These are phyloP conservation scores for Candida yuanshanica DNA, from an alignment of 805 yeast species.

Conservation along the genomic window DNA sequence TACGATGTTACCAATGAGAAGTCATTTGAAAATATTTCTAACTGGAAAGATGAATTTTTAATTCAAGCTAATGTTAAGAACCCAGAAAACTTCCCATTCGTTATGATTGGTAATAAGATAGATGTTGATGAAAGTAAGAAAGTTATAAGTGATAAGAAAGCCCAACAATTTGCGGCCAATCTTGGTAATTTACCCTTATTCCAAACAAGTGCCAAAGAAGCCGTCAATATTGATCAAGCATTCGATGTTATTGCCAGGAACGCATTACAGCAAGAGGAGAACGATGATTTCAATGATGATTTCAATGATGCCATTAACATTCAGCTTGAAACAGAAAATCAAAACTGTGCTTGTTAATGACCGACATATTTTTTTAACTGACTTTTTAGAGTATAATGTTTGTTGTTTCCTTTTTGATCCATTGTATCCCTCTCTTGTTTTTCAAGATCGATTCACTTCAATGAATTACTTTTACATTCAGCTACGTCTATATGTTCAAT, in stretches of 20 bases:
- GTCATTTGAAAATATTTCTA: conserved; percentile 80
- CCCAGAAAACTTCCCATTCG: conserved; percentile 95
- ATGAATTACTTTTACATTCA: too few relatives aligned
- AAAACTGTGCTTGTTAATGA: conserved; percentile 21
- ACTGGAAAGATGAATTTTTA: conserved; percentile 94
- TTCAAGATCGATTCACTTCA: too few relatives aligned
- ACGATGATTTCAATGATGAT: conserved; percentile 86
- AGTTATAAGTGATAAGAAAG: conserved; percentile 54
- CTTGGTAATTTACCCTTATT: conserved; percentile 83
- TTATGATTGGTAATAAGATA: conserved; percentile 89
- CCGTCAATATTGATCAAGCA: conserved; percentile 91
- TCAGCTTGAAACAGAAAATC: conserved; percentile 72
- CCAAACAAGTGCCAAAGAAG: conserved; percentile 97
- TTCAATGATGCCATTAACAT: conserved; percentile 95
- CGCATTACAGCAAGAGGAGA: conserved; percentile 93
- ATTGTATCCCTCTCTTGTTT: too few relatives aligned
- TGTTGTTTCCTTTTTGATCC: too few relatives aligned
- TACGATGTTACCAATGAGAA: conserved; percentile 94
- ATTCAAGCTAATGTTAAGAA: conserved; percentile 90
- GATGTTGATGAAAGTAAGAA: conserved; percentile 91
- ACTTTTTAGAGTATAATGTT: too few relatives aligned
- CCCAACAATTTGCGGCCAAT: conserved; percentile 55
- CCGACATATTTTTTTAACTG: background rate
- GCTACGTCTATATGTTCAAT: too few relatives aligned
- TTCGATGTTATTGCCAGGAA: conserved; percentile 93